Evolutionary conservation across 2,329 filamentous ascomycete genomes (phyloP).

Genomic region (Diaporthe aspalathi): DNA sequence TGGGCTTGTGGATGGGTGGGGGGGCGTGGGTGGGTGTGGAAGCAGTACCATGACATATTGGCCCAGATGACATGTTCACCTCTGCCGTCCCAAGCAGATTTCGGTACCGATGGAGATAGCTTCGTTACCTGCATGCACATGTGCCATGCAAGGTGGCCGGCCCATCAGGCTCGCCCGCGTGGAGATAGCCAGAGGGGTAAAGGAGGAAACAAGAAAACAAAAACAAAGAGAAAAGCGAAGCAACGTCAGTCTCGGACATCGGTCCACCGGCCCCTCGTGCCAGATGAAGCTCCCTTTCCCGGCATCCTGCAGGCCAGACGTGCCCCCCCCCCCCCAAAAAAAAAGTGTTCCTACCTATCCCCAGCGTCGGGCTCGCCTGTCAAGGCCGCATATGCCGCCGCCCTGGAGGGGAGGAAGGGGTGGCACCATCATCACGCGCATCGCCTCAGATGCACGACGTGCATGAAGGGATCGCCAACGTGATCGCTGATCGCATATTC

Average conservation of each 20-base stretch:
- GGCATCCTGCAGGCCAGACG: background rate
- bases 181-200: conserved; percentile 8
- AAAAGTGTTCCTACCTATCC: background rate
- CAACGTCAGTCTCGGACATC: conserved; percentile 18
- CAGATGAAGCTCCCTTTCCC: conserved; percentile 17
- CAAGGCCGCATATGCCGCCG: conserved; percentile 12
- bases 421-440: background rate
- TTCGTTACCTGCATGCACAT: background rate
- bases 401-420: background rate
- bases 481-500: conserved; percentile 28
- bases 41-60: background rate
- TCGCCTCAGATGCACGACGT: conserved; percentile 28
- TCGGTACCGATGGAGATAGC: conserved; percentile 1
- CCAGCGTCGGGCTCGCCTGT: conserved; percentile 13
- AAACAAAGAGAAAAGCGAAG: background rate
- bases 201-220: background rate
- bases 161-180: background rate
- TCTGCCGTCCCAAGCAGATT: background rate
- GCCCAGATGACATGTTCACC: conserved; percentile 23
- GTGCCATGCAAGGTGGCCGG: conserved; percentile 1
- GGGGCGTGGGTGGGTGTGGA: background rate
- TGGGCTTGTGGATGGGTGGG: background rate
- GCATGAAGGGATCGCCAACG: conserved; percentile 32
- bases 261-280: conserved; percentile 19
- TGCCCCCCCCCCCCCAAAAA: background rate